Base-by-base conservation (phyloP, 805 yeast species). In the Suhomyces canberraensis region DNA sequence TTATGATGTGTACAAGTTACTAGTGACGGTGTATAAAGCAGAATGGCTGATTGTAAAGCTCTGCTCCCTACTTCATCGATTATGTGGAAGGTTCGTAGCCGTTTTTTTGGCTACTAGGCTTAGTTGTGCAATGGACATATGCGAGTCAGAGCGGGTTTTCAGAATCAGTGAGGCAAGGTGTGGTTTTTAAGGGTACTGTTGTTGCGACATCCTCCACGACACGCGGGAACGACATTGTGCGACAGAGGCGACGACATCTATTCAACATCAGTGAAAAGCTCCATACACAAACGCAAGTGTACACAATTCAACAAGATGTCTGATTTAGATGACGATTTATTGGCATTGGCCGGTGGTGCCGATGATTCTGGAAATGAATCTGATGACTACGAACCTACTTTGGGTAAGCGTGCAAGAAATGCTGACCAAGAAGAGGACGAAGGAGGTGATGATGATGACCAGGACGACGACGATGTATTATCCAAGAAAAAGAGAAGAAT, bases 281-380 rank as follows among this genome's bases (percentile, higher is more conserved):
- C 7, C 22, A 8, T n/a, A n/a, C n/a, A n/a, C n/a, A n/a, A n/a
- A n/a, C n/a, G n/a, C n/a, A n/a, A n/a, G n/a, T n/a, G n/a, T n/a
- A n/a, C n/a, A n/a, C n/a, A n/a, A n/a, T n/a, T n/a, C 11, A 8
- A 20, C 15, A 29, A 9, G 17, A 85, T 85, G 95, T 81, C 90
- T 42, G 95, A 68, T 50, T 78, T 88, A 55, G 97, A 90, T 58
- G 98, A 91, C 60, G 98, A 93, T 75, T 76, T 93, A 66, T 76
- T 91, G 56, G 98, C 96, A 15, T 76, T 93, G 52, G 98, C 98
- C 35, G 61, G 61, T 15, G 50, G 50, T 11, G 45, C 41, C 4
- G 44, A 36, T 14, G 59, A 50, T 33, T 51, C 54, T 13, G 98
- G 95, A 42, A 79, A 76, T 22, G 81, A 59, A 8, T 58, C 63